phyloP scores from a whole-genome alignment of 2,329 filamentous ascomycete genomes.

The Furcasterigmium sp. region DNA sequence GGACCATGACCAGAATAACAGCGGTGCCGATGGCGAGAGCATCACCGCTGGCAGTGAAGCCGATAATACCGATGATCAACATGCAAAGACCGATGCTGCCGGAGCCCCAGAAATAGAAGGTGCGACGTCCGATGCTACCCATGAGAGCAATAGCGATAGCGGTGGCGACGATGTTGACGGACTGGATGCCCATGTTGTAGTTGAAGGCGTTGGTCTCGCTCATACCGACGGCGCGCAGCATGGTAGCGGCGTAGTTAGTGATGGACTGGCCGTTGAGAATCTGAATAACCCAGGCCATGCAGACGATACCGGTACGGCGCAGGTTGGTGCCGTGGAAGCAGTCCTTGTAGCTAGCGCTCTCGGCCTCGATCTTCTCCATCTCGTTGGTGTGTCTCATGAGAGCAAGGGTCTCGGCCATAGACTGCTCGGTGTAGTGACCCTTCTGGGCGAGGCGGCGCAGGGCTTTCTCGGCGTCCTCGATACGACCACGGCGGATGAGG shows the following conservation, averaged over 20 bases:
- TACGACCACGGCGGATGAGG: conserved; percentile 36
- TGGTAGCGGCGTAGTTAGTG: conserved; percentile 47
- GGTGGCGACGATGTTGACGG: conserved; percentile 35
- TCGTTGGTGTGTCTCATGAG: conserved; percentile 34
- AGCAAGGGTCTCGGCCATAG: conserved; percentile 30
- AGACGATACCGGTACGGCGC: conserved; percentile 22
- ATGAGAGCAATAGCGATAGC: conserved; percentile 31
- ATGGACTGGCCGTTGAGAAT: conserved; percentile 35
- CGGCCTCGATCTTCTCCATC: conserved; percentile 23
- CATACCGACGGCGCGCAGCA: conserved; percentile 46
- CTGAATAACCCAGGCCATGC: conserved; percentile 21
- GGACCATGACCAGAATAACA: conserved; percentile 30
- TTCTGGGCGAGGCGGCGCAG: conserved; percentile 24
- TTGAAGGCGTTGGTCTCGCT: conserved; percentile 33
- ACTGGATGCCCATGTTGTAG: conserved; percentile 42
- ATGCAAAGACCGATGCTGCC: conserved; percentile 30
- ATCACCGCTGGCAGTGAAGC: conserved; percentile 19
- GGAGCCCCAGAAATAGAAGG: conserved; percentile 34
- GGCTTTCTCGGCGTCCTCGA: conserved; percentile 32
- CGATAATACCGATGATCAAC: conserved; percentile 34
- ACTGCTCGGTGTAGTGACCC: conserved; percentile 28
- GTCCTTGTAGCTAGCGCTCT: conserved; percentile 27
- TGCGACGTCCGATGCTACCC: conserved; percentile 30
- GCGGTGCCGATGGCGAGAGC: conserved; percentile 26
- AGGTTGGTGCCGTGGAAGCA: conserved; percentile 31